Conservation (phyloP, 2,329 filamentous ascomycete genomes). For the Botrytis pseudocinerea region DNA sequence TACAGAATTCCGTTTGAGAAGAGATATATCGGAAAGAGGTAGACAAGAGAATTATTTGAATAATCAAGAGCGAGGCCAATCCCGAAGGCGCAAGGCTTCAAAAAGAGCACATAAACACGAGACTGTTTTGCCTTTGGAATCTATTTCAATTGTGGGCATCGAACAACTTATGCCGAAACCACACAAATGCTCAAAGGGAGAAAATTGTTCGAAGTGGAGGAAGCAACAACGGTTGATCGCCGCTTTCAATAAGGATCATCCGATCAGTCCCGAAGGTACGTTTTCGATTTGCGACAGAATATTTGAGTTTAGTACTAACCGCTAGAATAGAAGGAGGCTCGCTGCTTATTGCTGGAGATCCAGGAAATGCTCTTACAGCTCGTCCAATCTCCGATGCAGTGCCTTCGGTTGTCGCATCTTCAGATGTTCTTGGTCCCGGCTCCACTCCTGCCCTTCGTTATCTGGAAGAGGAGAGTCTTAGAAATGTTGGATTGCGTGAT, state of each 20-base stretch:
- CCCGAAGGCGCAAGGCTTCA: conserved; percentile 34
- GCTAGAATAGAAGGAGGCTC: conserved; percentile 52
- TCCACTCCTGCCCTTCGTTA: conserved; percentile 63
- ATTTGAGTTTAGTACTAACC: conserved; percentile 1
- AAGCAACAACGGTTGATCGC: conserved; percentile 78
- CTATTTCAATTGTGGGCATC: conserved; percentile 87
- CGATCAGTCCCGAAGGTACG: conserved; percentile 51
- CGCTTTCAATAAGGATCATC: conserved; percentile 73
- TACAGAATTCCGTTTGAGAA: conserved; percentile 31
- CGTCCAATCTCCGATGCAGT: conserved; percentile 73
- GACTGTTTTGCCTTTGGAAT: conserved; percentile 74
- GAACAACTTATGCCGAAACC: conserved; percentile 84
- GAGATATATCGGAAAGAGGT: conserved; percentile 30
- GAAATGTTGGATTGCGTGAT: conserved; percentile 69
- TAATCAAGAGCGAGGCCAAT: conserved; percentile 32
- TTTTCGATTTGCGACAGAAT: not conserved
- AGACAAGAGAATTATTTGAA: conserved; percentile 31
- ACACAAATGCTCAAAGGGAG: conserved; percentile 82
- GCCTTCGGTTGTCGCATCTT: conserved; percentile 86
- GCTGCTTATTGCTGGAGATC: conserved; percentile 76
- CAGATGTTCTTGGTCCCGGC: conserved; percentile 79
- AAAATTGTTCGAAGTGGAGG: conserved; percentile 79
- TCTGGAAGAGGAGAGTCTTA: conserved; percentile 73
- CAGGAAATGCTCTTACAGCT: conserved; percentile 70
- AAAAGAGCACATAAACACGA: conserved; percentile 47